Evolutionary conservation across 345 rosid species (phyloP).

Genomic region (Fremontodendron californicum): DNA sequence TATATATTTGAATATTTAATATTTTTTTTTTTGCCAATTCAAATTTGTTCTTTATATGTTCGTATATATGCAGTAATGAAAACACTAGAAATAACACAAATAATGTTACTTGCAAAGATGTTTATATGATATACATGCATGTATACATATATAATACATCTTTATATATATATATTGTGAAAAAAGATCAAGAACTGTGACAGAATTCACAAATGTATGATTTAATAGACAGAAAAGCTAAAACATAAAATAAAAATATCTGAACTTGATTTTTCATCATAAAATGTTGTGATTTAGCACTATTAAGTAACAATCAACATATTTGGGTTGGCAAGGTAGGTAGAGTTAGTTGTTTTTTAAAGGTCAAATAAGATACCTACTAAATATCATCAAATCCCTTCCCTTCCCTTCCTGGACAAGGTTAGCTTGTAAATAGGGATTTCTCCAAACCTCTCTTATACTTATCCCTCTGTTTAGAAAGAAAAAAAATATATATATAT

Average conservation of each 20-base stretch:
- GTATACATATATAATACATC: background rate
- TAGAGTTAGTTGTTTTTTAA: slow-evolving; percentile 29
- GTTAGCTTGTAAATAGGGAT: slow-evolving; percentile 23
- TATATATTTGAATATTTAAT: no score
- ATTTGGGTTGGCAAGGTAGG: slow-evolving; percentile 41
- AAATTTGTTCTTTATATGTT: no score
- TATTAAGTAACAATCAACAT: background rate
- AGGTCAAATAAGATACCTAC: slow-evolving; percentile 36
- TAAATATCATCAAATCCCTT: slow-evolving; percentile 12
- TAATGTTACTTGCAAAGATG: background rate
- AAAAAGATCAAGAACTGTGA: background rate
- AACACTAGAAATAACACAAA: no score
- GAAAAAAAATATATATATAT: background rate
- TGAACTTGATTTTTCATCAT: background rate
- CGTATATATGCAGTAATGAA: no score
- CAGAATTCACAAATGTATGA: background rate
- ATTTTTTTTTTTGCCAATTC: no score
- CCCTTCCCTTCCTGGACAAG: slow-evolving; percentile 8
- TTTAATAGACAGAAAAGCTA: background rate
- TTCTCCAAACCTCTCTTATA: background rate
- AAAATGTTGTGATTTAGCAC: background rate
- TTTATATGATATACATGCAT: background rate
- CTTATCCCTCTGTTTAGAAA: background rate
- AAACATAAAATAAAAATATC: no score
- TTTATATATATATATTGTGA: background rate